Evolutionary conservation across 345 rosid species (phyloP).

Genomic region (Populus pruinosa): DNA sequence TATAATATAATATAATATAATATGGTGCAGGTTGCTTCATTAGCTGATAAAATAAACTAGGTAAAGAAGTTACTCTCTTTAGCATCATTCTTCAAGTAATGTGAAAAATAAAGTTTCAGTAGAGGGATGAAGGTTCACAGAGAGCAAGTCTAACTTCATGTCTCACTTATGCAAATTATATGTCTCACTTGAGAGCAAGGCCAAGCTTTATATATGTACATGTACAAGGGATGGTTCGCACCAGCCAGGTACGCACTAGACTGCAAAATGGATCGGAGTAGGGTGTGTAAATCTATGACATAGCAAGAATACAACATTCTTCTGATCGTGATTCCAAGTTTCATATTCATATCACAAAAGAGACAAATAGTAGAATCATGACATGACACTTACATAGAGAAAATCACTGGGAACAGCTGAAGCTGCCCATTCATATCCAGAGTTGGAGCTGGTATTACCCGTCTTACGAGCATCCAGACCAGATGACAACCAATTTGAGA

Average conservation of each 20-base stretch:
- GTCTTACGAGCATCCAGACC: slow-evolving; percentile 63
- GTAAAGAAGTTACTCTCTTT: background rate
- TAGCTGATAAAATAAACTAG: background rate
- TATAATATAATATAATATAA: background rate
- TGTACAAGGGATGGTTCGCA: background rate
- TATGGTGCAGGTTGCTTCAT: background rate
- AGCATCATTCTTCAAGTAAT: background rate
- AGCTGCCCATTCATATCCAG: slow-evolving; percentile 88
- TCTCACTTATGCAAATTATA: background rate
- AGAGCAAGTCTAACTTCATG: background rate
- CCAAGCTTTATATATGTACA: background rate
- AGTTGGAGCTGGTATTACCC: slow-evolving; percentile 47
- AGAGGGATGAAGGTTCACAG: background rate
- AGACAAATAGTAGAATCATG: slow-evolving; percentile 19
- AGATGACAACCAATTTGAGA: slow-evolving; percentile 79
- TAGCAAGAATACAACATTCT: background rate
- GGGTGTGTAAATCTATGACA: background rate
- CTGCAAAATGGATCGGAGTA: background rate
- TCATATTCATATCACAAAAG: background rate
- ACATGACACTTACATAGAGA: slow-evolving; percentile 55
- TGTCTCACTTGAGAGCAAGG: background rate
- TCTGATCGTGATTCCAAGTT: background rate
- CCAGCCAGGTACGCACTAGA: background rate
- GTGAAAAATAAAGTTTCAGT: background rate
- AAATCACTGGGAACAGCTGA: slow-evolving; percentile 78